Evolutionary conservation across 768 basidiomycete species (phyloP).

Genomic region (Lactarius sp.): DNA sequence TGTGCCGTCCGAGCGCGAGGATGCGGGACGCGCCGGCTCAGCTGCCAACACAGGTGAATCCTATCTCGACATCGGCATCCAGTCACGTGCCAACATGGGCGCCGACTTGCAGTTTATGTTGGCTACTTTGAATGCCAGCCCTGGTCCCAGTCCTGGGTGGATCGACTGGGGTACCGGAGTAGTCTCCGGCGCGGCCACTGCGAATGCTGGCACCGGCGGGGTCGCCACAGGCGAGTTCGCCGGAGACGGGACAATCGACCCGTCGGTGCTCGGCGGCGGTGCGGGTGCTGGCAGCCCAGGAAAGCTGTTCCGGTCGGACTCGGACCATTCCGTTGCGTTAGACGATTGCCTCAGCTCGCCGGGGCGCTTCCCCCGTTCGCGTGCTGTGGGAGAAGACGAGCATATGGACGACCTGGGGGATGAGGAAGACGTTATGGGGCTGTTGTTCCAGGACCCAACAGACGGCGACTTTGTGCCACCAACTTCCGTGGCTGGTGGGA

Average conservation of each 20-base stretch:
- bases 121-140: background rate
- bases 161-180: background rate
- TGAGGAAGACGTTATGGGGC: too few relatives aligned
- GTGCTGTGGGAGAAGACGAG: too few relatives aligned
- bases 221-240: background rate
- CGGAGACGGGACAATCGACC: slow-evolving; percentile 23
- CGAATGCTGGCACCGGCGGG: background rate
- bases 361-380: too few relatives aligned
- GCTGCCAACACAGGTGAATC: slow-evolving; percentile 2
- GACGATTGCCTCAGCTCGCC: too few relatives aligned
- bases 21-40: background rate
- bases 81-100: background rate
- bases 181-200: background rate
- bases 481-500: too few relatives aligned
- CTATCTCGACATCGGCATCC: background rate
- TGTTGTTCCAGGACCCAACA: too few relatives aligned
- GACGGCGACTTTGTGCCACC: too few relatives aligned
- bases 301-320: background rate
- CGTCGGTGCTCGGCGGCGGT: slow-evolving; percentile 12
- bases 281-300: background rate
- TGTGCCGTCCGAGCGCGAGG: background rate
- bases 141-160: background rate
- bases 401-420: too few relatives aligned
- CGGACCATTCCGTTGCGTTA: too few relatives aligned
- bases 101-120: background rate